Evolutionary conservation across 2,329 filamentous ascomycete genomes (phyloP), one percentile per base, ranked within the genome.

Genomic region (Nectriaceae sp.): DNA sequence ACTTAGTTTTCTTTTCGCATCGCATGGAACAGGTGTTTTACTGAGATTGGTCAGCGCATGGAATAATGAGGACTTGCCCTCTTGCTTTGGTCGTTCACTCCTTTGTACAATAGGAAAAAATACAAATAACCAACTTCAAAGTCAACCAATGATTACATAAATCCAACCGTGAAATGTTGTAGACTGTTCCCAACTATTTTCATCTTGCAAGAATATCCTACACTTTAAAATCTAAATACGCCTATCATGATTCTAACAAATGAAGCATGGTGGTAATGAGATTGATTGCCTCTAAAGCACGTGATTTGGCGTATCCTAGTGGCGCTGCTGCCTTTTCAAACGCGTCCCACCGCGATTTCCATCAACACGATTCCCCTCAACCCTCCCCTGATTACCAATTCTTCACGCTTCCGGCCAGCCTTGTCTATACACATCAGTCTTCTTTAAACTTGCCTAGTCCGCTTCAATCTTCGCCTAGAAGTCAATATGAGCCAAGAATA

Each of bases 401-500:
- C 26, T 41, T 31, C 21, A 40, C 46, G 29, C 38, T 15, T 31
- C 5, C 29, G 37, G 26, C 21, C 37, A 33, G 36, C 19, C 29
- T 13, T 6, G 33, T 40, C 20, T 21, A 19, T 16, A 16, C 21
- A 11, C 20, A 21, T 24, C 10, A 16, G 15, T 3, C 20, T 6
- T 11, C 36, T 39, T 43, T 37, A 16, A 45, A n/a, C 16, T 37
- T 11, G 6, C 11, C 15, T 15, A 15, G 13, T 18, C 10, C 35
- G 31, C 11, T 5, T 21, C 5, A 21, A 26, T 44, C 21, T 18
- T 39, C 11, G 11, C 19, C n/a, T 13, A 19, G 11, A 20, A 33
- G 20, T 36, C 37, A 65, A 42, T 42, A 79, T 80, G 77, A 72
- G 73, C 13, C 70, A 75, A 33, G 70, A 87, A 54, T 83, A 84